Evolutionary conservation across 2,329 filamentous ascomycete genomes (phyloP).

Genomic region (Berkeleyomyces rouxiae): DNA sequence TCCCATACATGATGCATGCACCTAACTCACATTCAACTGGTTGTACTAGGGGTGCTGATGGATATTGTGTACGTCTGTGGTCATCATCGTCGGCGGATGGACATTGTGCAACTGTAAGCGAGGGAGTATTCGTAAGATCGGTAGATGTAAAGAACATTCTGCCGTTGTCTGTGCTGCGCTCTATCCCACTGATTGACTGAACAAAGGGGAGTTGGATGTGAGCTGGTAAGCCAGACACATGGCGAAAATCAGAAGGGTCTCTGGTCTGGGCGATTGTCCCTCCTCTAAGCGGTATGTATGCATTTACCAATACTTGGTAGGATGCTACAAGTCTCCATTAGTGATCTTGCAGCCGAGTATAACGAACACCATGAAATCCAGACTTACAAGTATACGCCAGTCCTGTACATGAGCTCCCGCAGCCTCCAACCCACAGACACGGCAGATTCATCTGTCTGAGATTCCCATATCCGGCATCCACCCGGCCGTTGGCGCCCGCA

Average conservation of each 20-base stretch:
- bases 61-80: not conserved
- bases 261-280: not conserved
- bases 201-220: not conserved
- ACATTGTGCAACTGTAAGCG: not conserved
- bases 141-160: slow-evolving; percentile 4
- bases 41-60: not conserved
- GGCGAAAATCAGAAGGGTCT: not conserved
- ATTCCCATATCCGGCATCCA: slow-evolving; percentile 4
- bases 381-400: slow-evolving; percentile 5
- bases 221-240: not conserved
- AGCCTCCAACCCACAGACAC: slow-evolving; percentile 6
- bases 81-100: not conserved
- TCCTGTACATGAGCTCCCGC: slow-evolving; percentile 4
- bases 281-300: slow-evolving; percentile 2
- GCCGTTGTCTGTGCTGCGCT: not conserved
- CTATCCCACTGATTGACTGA: not conserved
- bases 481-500: not conserved
- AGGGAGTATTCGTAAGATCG: not conserved
- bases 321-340: not conserved
- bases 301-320: slow-evolving; percentile 1
- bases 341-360: not conserved
- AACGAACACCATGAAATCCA: not conserved
- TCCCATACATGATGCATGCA: not conserved
- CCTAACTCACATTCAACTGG: not conserved
- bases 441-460: slow-evolving; percentile 6